Evolutionary conservation across 208 protist species (phyloP).

Genomic region (Leptomonas pyrrhocoris): DNA sequence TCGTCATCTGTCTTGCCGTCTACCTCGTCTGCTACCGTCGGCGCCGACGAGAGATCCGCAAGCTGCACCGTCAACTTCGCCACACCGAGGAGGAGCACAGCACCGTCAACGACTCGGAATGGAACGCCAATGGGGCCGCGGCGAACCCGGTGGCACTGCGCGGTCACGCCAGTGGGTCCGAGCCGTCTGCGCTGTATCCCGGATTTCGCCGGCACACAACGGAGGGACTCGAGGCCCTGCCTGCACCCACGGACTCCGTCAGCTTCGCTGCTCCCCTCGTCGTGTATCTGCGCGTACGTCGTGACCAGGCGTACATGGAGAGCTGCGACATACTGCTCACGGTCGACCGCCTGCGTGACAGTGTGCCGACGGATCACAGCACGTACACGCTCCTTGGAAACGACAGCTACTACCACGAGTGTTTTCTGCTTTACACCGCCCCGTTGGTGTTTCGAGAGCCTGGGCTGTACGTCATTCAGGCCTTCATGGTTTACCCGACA

Average conservation of each 20-base stretch:
- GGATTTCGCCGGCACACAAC: constrained; percentile 23
- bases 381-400: constrained; percentile 46
- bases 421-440: constrained; percentile 61
- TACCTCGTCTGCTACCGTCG: constrained; percentile 30
- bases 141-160: not conserved
- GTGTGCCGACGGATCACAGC: constrained; percentile 11
- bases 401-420: constrained; percentile 51
- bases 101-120: not conserved
- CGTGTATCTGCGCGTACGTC: constrained; percentile 32
- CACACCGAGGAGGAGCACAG: not conserved
- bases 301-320: constrained; percentile 22
- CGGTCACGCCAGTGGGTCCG: not conserved
- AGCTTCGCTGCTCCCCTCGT: constrained; percentile 28
- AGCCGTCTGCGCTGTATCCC: constrained; percentile 3
- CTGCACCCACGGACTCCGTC: constrained; percentile 4
- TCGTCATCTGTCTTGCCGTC: constrained; percentile 45
- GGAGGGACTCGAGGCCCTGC: constrained; percentile 28
- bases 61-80: constrained; percentile 11
- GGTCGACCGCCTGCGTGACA: constrained; percentile 33
- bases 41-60: constrained; percentile 10
- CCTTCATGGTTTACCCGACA: constrained; percentile 63
- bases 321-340: constrained; percentile 57
- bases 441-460: constrained; percentile 63
- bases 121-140: not conserved
- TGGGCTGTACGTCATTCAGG: constrained; percentile 64